Evolutionary conservation across 1,139 yeast genomes (phyloP), one percentile per base, ranked within the genome.

Genomic region (Sugiyamaella neomexicana): DNA sequence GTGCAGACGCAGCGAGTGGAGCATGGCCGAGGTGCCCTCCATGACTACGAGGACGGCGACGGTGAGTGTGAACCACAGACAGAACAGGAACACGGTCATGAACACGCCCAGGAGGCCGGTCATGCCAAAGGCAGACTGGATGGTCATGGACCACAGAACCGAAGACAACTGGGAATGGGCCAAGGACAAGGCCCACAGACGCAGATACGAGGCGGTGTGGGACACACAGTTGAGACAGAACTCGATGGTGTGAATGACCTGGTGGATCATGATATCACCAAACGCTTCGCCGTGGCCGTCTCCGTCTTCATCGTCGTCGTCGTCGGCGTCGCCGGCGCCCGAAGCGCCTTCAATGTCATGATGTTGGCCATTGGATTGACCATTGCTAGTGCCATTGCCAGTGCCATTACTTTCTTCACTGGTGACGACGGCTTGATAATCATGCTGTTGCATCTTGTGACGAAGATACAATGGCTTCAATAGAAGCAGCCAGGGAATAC

Each of bases 21-120:
- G 80, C 99, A 95, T 95, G 29, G 99, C 99, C 42, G 96, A 88
- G 0, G 99, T 95, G 52, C 99, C 99, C 73, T 95, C 99, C 99
- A 95, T 93, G 58, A 90, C 78, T 50, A 95, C 98, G 69, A 95
- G 79, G 56, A 95, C 90, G 62, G 90, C 84, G 45, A 90, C 91
- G 0, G 99, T 93, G 60, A 91, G 78, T 3, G 83, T 81, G 70
- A 95, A 90, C 99, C 99, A 95, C 83, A 91, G 83, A 13, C 87
- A 97, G 73, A 95, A 95, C 55, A 93, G 72, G 43, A 83, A 70
- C 25, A 91, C 93, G 0, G 90, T 83, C 78, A 80, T 80, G 37
- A 86, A 58, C 2, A 88, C 83, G 13, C 97, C 98, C 23, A 69
- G 62, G 1, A 78, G 63, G 0, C 97, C 97, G 2, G 86, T 78